phyloP scores from a whole-genome alignment of 306 rosid species.

The Carpinus fangiana region DNA sequence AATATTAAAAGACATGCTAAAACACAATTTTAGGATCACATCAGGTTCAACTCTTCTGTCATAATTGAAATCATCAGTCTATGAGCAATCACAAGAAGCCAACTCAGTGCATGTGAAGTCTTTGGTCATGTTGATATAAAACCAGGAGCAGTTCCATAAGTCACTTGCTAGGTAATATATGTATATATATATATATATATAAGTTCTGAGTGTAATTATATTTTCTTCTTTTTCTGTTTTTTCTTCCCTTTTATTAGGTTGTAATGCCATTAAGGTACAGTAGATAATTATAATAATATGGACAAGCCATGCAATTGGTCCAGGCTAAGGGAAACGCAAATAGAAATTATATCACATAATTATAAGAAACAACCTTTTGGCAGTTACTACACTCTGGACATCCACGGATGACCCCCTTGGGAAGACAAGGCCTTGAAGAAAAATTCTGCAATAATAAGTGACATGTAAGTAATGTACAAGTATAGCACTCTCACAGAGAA shows the following conservation, averaged over 20 bases:
- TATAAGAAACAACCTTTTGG: slow-evolving; percentile 66
- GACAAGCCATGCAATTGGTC: slow-evolving; percentile 21
- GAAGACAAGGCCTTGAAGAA: slow-evolving; percentile 51
- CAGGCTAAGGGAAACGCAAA: slow-evolving; percentile 9
- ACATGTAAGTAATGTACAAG: slow-evolving; percentile 37
- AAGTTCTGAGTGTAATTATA: background rate
- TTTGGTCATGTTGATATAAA: slow-evolving; percentile 7
- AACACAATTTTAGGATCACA: slow-evolving; percentile 12
- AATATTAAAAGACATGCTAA: slow-evolving; percentile 15
- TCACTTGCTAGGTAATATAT: slow-evolving; percentile 22
- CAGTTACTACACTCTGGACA: slow-evolving; percentile 82
- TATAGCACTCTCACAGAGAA: slow-evolving; percentile 16
- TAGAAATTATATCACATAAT: slow-evolving; percentile 10
- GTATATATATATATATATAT: background rate
- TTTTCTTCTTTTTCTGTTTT: background rate
- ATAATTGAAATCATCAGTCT: slow-evolving; percentile 16
- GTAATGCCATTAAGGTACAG: background rate
- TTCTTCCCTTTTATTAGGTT: background rate
- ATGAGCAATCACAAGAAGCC: slow-evolving; percentile 10
- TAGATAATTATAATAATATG: background rate
- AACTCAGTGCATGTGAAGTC: background rate
- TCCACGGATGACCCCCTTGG: slow-evolving; percentile 89
- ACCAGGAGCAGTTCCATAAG: slow-evolving; percentile 16
- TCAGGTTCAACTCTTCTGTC: slow-evolving; percentile 8
- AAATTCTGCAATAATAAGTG: slow-evolving; percentile 60